phyloP scores from a whole-genome alignment of 768 basidiomycete genomes.

The Trametes cingulata region DNA sequence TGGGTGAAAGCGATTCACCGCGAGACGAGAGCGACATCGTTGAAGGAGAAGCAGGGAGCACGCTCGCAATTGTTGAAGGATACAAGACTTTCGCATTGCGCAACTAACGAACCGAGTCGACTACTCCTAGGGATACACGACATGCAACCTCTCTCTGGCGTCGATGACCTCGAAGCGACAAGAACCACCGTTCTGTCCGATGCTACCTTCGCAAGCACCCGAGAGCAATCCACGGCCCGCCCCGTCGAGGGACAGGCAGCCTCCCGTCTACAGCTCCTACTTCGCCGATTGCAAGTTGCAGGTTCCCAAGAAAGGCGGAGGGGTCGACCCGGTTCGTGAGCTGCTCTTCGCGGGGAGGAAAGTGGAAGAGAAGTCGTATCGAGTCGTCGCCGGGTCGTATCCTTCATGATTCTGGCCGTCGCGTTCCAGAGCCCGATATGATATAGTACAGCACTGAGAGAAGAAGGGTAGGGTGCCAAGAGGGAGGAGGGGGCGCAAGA shows the following conservation, averaged over 20 bases:
- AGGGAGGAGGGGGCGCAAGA: not conserved
- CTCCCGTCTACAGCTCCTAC: not conserved
- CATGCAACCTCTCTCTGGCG: not conserved
- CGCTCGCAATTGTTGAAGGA: not conserved
- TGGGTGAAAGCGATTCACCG: too few relatives aligned
- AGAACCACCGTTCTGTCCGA: not conserved
- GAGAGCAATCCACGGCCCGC: constrained; percentile 10
- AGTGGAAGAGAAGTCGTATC: constrained; percentile 9
- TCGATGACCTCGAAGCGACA: not conserved
- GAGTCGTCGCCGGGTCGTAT: constrained; percentile 21
- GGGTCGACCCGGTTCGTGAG: not conserved
- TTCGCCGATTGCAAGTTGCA: not conserved
- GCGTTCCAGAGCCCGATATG: constrained; percentile 24
- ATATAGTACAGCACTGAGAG: constrained; percentile 16
- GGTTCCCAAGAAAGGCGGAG: constrained; percentile 6
- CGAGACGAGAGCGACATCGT: too few relatives aligned
- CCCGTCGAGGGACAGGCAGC: constrained; percentile 12
- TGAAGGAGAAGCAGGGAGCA: too few relatives aligned
- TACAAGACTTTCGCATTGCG: constrained; percentile 19
- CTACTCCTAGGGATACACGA: constrained; percentile 19
- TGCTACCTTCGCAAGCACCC: not conserved
- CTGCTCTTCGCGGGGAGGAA: constrained; percentile 4
- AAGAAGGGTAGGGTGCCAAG: not conserved
- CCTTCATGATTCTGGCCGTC: constrained; percentile 23
- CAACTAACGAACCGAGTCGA: constrained; percentile 11